phyloP scores from a whole-genome alignment of 2,329 filamentous ascomycete genomes.

The Penicillium expansum region DNA sequence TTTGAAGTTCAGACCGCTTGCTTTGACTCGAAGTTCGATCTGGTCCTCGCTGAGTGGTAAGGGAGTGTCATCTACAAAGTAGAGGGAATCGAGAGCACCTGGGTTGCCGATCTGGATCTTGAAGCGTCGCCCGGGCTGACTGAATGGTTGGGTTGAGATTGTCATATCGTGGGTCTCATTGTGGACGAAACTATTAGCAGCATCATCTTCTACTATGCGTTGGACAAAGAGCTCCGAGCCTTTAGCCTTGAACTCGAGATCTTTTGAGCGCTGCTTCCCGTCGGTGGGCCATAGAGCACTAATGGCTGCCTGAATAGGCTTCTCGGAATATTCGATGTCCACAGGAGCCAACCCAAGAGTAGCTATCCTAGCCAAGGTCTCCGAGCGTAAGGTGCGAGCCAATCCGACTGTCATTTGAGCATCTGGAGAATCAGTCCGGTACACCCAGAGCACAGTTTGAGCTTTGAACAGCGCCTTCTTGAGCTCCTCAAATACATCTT shows the following conservation, averaged over 20 bases:
- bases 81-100: slow-evolving; percentile 25
- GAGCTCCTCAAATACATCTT: slow-evolving; percentile 14
- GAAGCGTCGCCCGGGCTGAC: slow-evolving; percentile 21
- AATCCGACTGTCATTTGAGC: slow-evolving; percentile 30
- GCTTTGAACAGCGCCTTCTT: slow-evolving; percentile 21
- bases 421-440: slow-evolving; percentile 21
- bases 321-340: slow-evolving; percentile 12
- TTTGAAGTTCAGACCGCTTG: slow-evolving; percentile 36
- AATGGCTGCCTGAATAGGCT: slow-evolving; percentile 14
- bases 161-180: slow-evolving; percentile 26
- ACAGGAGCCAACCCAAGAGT: slow-evolving; percentile 23
- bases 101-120: slow-evolving; percentile 23
- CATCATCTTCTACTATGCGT: slow-evolving; percentile 19
- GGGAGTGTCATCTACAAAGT: slow-evolving; percentile 24
- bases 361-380: slow-evolving; percentile 23
- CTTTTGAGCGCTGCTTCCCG: slow-evolving; percentile 10
- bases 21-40: slow-evolving; percentile 38
- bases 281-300: slow-evolving; percentile 19
- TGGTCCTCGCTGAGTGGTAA: slow-evolving; percentile 21
- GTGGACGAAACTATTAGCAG: slow-evolving; percentile 23
- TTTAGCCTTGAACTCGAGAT: slow-evolving; percentile 24
- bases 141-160: slow-evolving; percentile 22
- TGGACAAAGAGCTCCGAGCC: slow-evolving; percentile 20
- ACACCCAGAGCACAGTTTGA: slow-evolving; percentile 26
- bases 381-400: slow-evolving; percentile 26